Evolutionary conservation across 2,329 filamentous ascomycete species (phyloP).

Genomic region (Fonsecaea pugnacius): DNA sequence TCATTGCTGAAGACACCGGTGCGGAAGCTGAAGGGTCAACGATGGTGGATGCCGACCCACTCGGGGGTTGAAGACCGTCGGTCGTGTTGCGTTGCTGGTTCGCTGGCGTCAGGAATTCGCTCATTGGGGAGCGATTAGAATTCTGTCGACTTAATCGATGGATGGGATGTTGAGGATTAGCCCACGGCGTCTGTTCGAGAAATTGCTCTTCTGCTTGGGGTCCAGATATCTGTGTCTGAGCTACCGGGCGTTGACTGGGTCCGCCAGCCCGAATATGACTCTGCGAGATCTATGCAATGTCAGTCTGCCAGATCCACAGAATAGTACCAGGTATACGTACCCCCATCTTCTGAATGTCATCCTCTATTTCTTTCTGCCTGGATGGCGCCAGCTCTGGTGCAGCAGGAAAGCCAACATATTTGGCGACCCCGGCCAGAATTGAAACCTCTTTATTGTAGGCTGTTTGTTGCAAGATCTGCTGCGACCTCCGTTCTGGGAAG

Average conservation of each 20-base stretch:
- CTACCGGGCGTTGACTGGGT: slow-evolving; percentile 37
- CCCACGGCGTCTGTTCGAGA: slow-evolving; percentile 87
- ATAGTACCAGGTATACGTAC: slow-evolving; percentile 60
- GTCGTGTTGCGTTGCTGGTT: slow-evolving; percentile 49
- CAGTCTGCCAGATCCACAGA: slow-evolving; percentile 8
- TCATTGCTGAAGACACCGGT: slow-evolving; percentile 49
- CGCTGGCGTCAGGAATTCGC: slow-evolving; percentile 48
- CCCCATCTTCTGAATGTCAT: slow-evolving; percentile 86
- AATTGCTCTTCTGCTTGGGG: slow-evolving; percentile 73
- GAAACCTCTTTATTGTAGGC: slow-evolving; percentile 96
- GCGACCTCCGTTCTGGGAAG: slow-evolving; percentile 75
- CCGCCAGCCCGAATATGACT: slow-evolving; percentile 26
- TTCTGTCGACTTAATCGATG: slow-evolving; percentile 55
- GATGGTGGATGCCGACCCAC: slow-evolving; percentile 54
- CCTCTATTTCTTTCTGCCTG: slow-evolving; percentile 73
- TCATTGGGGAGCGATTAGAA: slow-evolving; percentile 43
- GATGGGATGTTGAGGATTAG: slow-evolving; percentile 80
- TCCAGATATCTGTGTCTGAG: slow-evolving; percentile 42
- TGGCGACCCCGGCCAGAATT: slow-evolving; percentile 84
- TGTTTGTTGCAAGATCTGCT: slow-evolving; percentile 81
- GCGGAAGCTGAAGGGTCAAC: slow-evolving; percentile 49
- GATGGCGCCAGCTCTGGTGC: slow-evolving; percentile 82
- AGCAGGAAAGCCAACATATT: slow-evolving; percentile 94
- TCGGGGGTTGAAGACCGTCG: slow-evolving; percentile 47
- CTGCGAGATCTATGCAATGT: slow-evolving; percentile 28